Conservation (phyloP, 2,329 filamentous ascomycete species). For the Phaeomoniella chlamydospora region DNA sequence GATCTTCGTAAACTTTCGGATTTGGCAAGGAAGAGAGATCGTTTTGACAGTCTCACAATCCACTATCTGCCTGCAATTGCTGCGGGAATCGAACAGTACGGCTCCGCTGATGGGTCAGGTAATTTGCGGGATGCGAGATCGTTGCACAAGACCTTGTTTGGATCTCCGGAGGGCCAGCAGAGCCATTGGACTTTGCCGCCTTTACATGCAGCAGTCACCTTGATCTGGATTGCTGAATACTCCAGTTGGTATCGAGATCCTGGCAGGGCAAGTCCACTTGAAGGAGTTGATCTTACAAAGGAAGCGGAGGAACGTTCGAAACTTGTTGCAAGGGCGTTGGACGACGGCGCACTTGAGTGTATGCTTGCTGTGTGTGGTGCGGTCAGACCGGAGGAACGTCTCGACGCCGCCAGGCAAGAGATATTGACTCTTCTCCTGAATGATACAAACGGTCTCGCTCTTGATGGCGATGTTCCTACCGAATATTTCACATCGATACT, state of each 20-base stretch:
- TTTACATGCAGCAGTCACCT: constrained; percentile 62
- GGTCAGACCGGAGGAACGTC: constrained; percentile 67
- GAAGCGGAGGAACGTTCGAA: constrained; percentile 60
- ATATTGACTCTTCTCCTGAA: constrained; percentile 72
- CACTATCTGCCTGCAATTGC: constrained; percentile 74
- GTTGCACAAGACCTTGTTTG: constrained; percentile 54
- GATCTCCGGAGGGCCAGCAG: constrained; percentile 11
- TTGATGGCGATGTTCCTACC: constrained; percentile 53
- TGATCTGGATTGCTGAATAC: constrained; percentile 89
- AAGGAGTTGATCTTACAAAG: constrained; percentile 46
- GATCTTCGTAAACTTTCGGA: constrained; percentile 64
- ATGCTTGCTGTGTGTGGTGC: constrained; percentile 74
- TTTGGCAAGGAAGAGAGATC: constrained; percentile 54
- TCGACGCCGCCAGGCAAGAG: constrained; percentile 71
- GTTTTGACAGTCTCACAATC: constrained; percentile 59
- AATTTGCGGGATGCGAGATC: constrained; percentile 55
- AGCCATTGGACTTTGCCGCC: constrained; percentile 38
- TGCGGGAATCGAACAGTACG: constrained; percentile 62
- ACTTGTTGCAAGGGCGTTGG: constrained; percentile 60
- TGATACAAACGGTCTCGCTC: constrained; percentile 55
- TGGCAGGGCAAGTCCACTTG: constrained; percentile 42
- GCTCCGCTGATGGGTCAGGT: constrained; percentile 58
- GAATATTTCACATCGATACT: constrained; percentile 57
- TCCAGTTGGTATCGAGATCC: constrained; percentile 77
- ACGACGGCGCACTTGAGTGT: constrained; percentile 86